These are phyloP conservation scores for Malus orientalis DNA, from an alignment of 306 rosid genomes.

Conservation along the genomic window DNA sequence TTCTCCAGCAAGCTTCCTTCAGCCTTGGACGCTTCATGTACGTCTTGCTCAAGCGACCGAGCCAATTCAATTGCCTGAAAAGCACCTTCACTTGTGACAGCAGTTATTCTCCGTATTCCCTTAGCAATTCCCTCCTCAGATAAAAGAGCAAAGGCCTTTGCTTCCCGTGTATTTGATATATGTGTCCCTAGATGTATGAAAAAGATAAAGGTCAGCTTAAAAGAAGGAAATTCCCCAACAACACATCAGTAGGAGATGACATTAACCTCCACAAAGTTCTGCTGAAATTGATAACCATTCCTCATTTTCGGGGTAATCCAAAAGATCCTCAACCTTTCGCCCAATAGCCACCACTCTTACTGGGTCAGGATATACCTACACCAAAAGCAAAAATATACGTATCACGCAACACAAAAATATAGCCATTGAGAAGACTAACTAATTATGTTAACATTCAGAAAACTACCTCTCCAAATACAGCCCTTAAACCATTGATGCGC, in stretches of 20 bases:
- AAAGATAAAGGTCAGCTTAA: constrained; percentile 20
- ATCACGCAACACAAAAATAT: background rate
- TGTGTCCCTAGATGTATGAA: constrained; percentile 65
- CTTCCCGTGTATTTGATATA: constrained; percentile 84
- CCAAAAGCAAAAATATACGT: constrained; percentile 11
- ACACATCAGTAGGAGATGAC: constrained; percentile 11
- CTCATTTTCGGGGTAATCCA: constrained; percentile 62
- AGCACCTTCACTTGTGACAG: constrained; percentile 81
- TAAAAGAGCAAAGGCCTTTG: constrained; percentile 85
- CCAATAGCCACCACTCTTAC: constrained; percentile 90
- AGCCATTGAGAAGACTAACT: background rate
- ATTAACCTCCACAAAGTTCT: constrained; percentile 84
- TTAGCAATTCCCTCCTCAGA: constrained; percentile 98
- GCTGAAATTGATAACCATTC: constrained; percentile 75
- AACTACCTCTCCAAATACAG: constrained; percentile 96
- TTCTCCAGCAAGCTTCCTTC: constrained; percentile 80
- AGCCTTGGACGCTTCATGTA: constrained; percentile 45
- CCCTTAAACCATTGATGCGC: constrained; percentile 78
- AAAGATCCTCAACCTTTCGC: constrained; percentile 74
- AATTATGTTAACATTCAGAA: constrained; percentile 9
- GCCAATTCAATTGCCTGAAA: constrained; percentile 54
- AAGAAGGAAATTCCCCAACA: constrained; percentile 10
- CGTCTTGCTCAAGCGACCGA: constrained; percentile 68
- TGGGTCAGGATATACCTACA: constrained; percentile 94
- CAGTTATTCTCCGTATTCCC: constrained; percentile 89